phyloP scores from a whole-genome alignment of 176 grass and related monocot species.

The Oryza meyeriana region DNA sequence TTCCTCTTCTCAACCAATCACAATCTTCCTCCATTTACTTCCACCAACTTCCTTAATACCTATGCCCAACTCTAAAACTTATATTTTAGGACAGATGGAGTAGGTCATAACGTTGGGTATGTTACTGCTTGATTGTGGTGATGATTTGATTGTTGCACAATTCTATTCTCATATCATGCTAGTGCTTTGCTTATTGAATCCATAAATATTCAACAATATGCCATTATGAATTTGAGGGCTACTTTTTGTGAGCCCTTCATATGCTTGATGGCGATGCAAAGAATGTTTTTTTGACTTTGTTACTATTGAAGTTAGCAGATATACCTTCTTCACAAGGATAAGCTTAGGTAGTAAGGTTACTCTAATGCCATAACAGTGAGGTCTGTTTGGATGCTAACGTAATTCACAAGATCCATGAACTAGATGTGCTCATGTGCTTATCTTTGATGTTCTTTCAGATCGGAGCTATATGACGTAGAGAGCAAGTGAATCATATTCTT shows the following conservation, averaged over 20 bases:
- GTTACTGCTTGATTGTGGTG: neutral
- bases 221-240: neutral
- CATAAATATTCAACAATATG: neutral
- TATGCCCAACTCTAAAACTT: too few species aligned
- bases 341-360: neutral
- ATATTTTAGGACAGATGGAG: neutral
- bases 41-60: too few species aligned
- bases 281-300: neutral
- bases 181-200: neutral
- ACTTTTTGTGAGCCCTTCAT: neutral
- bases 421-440: neutral
- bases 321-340: neutral
- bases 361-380: neutral
- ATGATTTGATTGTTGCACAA: neutral
- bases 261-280: neutral
- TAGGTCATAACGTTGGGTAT: neutral
- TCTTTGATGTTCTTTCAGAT: constrained; percentile 44
- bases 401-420: neutral
- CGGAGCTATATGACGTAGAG: constrained; percentile 52
- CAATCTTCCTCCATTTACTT: too few species aligned
- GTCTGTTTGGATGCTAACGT: neutral
- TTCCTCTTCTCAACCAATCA: too few species aligned
- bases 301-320: neutral
- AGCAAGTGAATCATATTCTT: constrained; percentile 40
- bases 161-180: neutral